Evolutionary conservation across 2,329 filamentous ascomycete genomes (phyloP), one percentile per base, ranked within the genome.

Genomic region (Ramularia endophylla): DNA sequence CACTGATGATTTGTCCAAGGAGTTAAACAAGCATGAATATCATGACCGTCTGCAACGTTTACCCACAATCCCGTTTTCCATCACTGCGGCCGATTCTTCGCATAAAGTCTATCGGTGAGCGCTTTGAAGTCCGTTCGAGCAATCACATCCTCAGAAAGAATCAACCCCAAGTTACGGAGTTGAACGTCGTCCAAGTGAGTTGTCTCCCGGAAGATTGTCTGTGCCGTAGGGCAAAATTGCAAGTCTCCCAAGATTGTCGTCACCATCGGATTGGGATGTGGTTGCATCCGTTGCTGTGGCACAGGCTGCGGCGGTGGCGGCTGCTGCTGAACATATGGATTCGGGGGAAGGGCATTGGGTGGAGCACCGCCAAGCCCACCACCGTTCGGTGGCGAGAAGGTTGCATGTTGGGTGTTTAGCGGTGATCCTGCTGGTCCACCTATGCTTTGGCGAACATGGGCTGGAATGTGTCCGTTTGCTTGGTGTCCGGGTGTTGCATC

Each of bases 111-210:
- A 35, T 42, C 38, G 11, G 51, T 50, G 36, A 66, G 48, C 7
- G 53, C 53, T n/a, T 50, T 47, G 8, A 70, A 58, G 46, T 88
- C 79, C 2, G 80, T 74, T 16, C 78, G 72, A 0, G 85, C 78
- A 16, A 73, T 74, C 0, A 80, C 78, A 40, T 87, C 80, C 8
- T 73, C 70, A 36, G 80, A 74, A 17, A 87, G 72, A 11, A 90
- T 81, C 28, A 75, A 72, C 38, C 76, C 73, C 47, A 95, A 77
- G 19, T 92, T 78, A 41, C 77, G 72, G 75, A 92, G 83, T 58
- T 94, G 85, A 15, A n/a, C 35, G 25, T 41, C 34, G 15, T 55
- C 50, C 5, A 62, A 56, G 12, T 60, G 58, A 8, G 60, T 55
- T 3, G 50, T 44, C 25, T 39, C 38, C 8, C 20, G 33, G n/a